These are phyloP conservation scores for Diplodia corticola DNA, from an alignment of 2,329 filamentous ascomycete genomes.

Conservation along the genomic window DNA sequence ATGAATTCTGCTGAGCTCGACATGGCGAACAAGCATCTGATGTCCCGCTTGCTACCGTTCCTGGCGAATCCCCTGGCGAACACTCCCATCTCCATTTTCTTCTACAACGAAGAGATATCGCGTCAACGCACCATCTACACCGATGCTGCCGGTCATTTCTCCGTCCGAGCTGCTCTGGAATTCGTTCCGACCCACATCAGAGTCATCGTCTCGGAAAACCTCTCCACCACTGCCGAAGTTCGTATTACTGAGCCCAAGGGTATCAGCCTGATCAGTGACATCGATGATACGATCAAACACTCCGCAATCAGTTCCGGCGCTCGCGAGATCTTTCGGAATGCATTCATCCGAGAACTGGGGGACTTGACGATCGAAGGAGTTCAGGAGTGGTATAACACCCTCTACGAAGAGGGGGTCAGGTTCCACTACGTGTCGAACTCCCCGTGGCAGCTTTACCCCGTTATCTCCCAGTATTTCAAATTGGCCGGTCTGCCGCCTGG, in stretches of 20 bases:
- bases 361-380: conserved; percentile 87
- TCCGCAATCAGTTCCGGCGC: conserved; percentile 87
- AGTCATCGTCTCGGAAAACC: conserved; percentile 79
- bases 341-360: conserved; percentile 81
- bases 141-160: conserved; percentile 87
- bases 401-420: conserved; percentile 78
- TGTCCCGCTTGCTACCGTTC: conserved; percentile 86
- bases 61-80: conserved; percentile 78
- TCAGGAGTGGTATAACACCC: conserved; percentile 78
- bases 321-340: conserved; percentile 93
- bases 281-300: conserved; percentile 96
- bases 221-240: conserved; percentile 79
- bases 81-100: conserved; percentile 85
- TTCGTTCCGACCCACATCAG: conserved; percentile 90
- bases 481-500: conserved; percentile 78
- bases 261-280: conserved; percentile 92
- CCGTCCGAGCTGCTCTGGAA: conserved; percentile 73
- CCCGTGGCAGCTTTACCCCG: conserved; percentile 94
- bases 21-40: conserved; percentile 80
- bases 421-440: conserved; percentile 99
- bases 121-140: conserved; percentile 83
- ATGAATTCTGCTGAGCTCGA: conserved; percentile 75
- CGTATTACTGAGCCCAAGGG: conserved; percentile 74
- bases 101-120: conserved; percentile 83
- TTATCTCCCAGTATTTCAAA: conserved; percentile 82